A percentile compares a stretch with the other conserved stretches of the same genome.
phyloP scores from a whole-genome alignment of 345 rosid genomes.

The Capsella bursapastoris region DNA sequence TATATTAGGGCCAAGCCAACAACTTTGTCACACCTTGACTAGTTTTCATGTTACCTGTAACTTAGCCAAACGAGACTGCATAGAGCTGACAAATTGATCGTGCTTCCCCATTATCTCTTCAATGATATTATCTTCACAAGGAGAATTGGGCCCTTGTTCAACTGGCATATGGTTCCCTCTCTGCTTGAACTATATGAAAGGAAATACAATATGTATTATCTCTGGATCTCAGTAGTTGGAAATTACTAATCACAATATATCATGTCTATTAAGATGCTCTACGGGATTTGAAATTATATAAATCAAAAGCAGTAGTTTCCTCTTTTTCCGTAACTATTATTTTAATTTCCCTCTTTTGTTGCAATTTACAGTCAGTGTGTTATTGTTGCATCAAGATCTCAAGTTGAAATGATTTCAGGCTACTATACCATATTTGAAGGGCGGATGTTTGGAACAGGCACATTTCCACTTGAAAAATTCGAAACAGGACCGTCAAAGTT shows the following conservation, averaged over 20 bases:
- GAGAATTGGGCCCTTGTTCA: slow-evolving; percentile 59
- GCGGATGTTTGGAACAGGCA: slow-evolving; percentile 51
- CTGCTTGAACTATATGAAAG: slow-evolving; percentile 59
- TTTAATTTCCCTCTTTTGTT: background rate
- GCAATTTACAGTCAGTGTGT: slow-evolving; percentile 26
- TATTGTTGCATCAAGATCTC: slow-evolving; percentile 25
- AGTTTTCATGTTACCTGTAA: slow-evolving; percentile 70
- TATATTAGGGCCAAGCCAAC: slow-evolving; percentile 3
- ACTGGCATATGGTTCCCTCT: slow-evolving; percentile 60
- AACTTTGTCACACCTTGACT: slow-evolving; percentile 26
- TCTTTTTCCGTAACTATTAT: slow-evolving; percentile 14
- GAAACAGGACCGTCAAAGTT: slow-evolving; percentile 60
- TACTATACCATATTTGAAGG: slow-evolving; percentile 57
- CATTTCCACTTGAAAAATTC: slow-evolving; percentile 48
- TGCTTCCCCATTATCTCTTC: slow-evolving; percentile 76
- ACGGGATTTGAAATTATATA: background rate
- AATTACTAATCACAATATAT: slow-evolving; percentile 1
- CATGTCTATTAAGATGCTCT: slow-evolving; percentile 14
- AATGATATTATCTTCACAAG: slow-evolving; percentile 72
- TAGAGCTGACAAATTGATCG: slow-evolving; percentile 80
- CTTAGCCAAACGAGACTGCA: slow-evolving; percentile 92
- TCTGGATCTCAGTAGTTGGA: slow-evolving; percentile 12
- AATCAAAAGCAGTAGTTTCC: background rate
- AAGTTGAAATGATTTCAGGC: slow-evolving; percentile 9
- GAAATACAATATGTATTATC: slow-evolving; percentile 22